A percentile compares a stretch with the other conserved stretches of the same genome.
phyloP scores from a whole-genome alignment of 2,329 filamentous ascomycete genomes.

The Nannizzia gypsea region DNA sequence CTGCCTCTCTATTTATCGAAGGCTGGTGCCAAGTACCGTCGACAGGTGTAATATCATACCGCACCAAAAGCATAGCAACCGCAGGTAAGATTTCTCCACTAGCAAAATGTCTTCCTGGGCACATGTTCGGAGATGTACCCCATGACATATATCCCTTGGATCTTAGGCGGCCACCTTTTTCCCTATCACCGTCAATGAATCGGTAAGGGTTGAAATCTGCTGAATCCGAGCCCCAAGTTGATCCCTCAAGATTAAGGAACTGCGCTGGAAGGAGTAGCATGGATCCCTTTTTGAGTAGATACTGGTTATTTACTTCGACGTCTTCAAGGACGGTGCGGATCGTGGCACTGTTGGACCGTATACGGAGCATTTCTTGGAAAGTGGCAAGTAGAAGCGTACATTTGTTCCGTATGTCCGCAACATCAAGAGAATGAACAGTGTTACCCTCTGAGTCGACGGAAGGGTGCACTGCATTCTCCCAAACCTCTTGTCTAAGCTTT shows the following conservation, averaged over 20 bases:
- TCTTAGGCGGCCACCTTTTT: background rate
- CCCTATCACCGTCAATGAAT: background rate
- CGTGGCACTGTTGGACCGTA: background rate
- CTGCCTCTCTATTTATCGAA: background rate
- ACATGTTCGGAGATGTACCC: background rate
- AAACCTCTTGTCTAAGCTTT: background rate
- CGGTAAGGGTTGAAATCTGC: background rate
- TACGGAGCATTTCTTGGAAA: conserved; percentile 1
- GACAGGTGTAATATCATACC: background rate
- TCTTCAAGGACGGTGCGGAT: background rate
- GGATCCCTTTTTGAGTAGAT: conserved; percentile 1
- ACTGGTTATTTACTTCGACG: background rate
- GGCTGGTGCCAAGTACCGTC: background rate
- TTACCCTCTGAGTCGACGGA: background rate
- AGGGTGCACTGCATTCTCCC: background rate
- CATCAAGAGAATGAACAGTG: background rate
- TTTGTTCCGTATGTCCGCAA: background rate
- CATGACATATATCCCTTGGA: background rate
- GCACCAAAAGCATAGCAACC: background rate
- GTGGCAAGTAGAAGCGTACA: background rate
- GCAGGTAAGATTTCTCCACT: background rate
- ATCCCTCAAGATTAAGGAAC: background rate
- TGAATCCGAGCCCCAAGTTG: background rate
- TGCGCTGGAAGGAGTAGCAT: background rate
- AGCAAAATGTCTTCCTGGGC: conserved; percentile 2